Percentiles rank a stretch among this genome's conserved stretches.
Conservation (phyloP, 371 early-diverging fungal species). For the Dichotomocladium elegans region DNA sequence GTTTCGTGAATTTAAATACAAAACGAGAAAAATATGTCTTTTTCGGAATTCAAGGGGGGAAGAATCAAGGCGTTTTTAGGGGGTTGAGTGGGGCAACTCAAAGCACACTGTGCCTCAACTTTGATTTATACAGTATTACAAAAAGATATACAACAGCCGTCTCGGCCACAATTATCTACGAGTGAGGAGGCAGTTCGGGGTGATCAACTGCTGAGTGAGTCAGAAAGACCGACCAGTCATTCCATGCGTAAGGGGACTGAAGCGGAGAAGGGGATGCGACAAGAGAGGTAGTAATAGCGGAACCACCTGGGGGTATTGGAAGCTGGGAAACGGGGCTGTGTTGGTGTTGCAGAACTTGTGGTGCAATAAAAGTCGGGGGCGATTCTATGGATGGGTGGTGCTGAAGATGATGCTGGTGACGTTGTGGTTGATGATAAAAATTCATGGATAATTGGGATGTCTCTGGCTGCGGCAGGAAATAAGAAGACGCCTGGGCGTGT, state of each 20-base stretch:
- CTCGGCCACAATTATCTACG: no score
- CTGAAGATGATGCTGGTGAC: background rate
- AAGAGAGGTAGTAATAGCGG: background rate
- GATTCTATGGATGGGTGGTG: background rate
- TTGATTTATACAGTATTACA: no score
- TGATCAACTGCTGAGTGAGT: background rate
- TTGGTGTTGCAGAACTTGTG: background rate
- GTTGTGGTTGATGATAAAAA: slow-evolving; percentile 1
- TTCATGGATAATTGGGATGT: slow-evolving; percentile 9
- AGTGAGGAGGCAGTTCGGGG: slow-evolving; percentile 1
- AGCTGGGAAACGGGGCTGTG: background rate
- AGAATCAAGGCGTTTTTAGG: no score
- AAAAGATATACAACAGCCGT: no score
- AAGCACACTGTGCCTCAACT: no score
- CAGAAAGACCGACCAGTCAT: slow-evolving; percentile 1
- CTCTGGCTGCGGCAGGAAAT: slow-evolving; percentile 12
- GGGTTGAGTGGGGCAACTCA: no score
- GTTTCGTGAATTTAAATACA: no score
- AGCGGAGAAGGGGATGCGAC: background rate
- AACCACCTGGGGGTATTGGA: background rate
- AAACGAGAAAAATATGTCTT: no score
- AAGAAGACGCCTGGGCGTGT: background rate
- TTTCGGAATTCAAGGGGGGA: no score
- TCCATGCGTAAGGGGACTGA: background rate
- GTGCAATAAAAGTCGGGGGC: no score